Evolutionary conservation across 352 stramenopile genomes (phyloP), one percentile per base, ranked within the genome.

Genomic region (Pythium phragmitis): DNA sequence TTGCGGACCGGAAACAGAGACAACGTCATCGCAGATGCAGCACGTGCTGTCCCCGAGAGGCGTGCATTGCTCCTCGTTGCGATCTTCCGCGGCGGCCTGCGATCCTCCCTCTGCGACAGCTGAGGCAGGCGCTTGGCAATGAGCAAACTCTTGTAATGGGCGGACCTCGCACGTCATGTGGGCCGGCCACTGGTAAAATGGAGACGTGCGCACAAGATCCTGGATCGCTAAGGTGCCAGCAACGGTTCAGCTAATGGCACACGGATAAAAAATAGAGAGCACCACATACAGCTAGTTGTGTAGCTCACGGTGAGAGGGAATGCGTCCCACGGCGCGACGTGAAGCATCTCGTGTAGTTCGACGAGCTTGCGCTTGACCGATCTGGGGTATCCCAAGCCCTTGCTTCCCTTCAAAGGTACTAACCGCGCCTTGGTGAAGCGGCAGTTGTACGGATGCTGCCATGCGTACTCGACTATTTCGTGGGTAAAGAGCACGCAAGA

Each of bases 341-440:
- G 80, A 14, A 90, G 61, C 54, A 93, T 79, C 55, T 87, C 70
- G 52, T 89, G 64, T 49, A 93, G 71, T 58, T 93, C 80, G 17
- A 85, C 26, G 34, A 93, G 46, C 65, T 93, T 93, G 53, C 85
- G 71, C 61, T 88, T 86, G 9, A 93, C 74, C 0, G 79, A 89
- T 6, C 75, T 68, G 58, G 78, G 73, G n/a, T 65, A 47, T 21
- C 85, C 85, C 19, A 88, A 45, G 0, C 74, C 76, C 47, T 65
- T 74, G 3, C 57, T 74, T 9, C 72, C 73, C 5, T 70, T 69
- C 30, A 90, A 51, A 45, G 36, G 53, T 2, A 41, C 19, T 28
- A 91, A 39, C 1, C 75, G 69, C 33, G 65, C 59, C 41, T 74
- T 81, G 5, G 79, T 85, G 48, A 89, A 66, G 61, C 83, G 74